Base-by-base conservation (phyloP, 2,329 filamentous ascomycete genomes). In the Ophiostoma tasmaniense region DNA sequence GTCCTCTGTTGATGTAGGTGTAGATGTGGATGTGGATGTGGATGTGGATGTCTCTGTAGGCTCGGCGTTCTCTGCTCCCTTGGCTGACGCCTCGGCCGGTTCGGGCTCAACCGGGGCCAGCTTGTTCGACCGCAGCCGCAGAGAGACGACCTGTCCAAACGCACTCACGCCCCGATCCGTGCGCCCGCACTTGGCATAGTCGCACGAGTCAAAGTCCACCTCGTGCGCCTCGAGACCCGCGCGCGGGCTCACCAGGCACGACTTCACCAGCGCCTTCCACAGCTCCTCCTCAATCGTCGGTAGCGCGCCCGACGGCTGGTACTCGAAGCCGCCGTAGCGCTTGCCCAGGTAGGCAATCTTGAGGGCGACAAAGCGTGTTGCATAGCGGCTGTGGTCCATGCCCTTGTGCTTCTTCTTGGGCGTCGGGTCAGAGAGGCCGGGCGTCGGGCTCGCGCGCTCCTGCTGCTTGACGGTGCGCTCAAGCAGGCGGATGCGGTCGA, bases 281-380 rank as follows among this genome's bases (percentile, higher is more conserved):
- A 99, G 77, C 78, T 93, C 91, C 79, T 97, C 93, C 78, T 99
- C 95, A 71, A 99, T 90, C 0, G 93, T 93, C 5, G 94, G 89
- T 71, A 91, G 78, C 3, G 87, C 80, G 71, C 90, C 90, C 73
- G 87, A 87, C 70, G 85, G 84, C 75, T 94, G 89, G 78, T 94
- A 91, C 81, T 99, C 95, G 77, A 93, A 96, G 0, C 95, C 95
- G 78, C 95, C 94, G 78, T 98, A 99, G 68, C 87, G 86, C 77
- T 92, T 91, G 64, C 95, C 95, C 45, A 98, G 81, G 77, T 99
- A 99, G 52, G 95, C 93, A 72, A 99, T 88, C 78, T 97, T 98
- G 70, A 99, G 82, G 8, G 94, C 95, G 72, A 99, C 90, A 71
- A 90, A 87, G 64, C 95, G 87, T 1, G 92, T 96, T 45, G 87